Conservation (phyloP, 2,329 filamentous ascomycete genomes). For the Colletotrichum theobromicola region DNA sequence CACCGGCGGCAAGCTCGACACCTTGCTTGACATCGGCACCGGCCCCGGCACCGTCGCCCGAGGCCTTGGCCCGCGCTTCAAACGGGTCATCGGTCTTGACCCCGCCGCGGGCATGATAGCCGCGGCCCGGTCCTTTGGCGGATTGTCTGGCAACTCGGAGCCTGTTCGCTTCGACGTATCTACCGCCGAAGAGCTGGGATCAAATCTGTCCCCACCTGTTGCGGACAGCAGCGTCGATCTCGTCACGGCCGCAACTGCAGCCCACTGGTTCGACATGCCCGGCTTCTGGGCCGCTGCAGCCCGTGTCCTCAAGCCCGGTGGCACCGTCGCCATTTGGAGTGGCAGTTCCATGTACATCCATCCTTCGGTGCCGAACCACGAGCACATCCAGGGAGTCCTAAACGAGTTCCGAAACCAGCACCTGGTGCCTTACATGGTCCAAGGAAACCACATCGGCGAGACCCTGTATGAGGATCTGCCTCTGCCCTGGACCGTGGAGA, state of each 20-base stretch:
- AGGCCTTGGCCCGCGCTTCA: slow-evolving; percentile 51
- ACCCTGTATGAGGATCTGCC: slow-evolving; percentile 45
- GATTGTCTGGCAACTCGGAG: slow-evolving; percentile 29
- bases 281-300: slow-evolving; percentile 54
- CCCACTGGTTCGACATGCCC: slow-evolving; percentile 64
- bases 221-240: slow-evolving; percentile 48
- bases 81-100: slow-evolving; percentile 53
- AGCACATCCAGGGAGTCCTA: slow-evolving; percentile 45
- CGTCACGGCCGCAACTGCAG: slow-evolving; percentile 53
- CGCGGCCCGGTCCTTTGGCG: slow-evolving; percentile 43
- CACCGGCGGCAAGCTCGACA: slow-evolving; percentile 46
- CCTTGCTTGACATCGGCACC: slow-evolving; percentile 60
- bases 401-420: slow-evolving; percentile 39
- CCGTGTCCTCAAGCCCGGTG: slow-evolving; percentile 53
- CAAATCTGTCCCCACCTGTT: slow-evolving; percentile 30
- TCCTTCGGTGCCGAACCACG: slow-evolving; percentile 40
- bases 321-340: slow-evolving; percentile 59
- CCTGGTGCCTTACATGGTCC: slow-evolving; percentile 41
- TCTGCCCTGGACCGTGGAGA: slow-evolving; percentile 53
- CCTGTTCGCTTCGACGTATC: slow-evolving; percentile 46
- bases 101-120: slow-evolving; percentile 58
- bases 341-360: slow-evolving; percentile 33
- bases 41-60: slow-evolving; percentile 57
- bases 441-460: slow-evolving; percentile 46
- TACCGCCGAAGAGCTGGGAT: slow-evolving; percentile 48